A percentile compares a stretch with the other conserved stretches of the same genome.
These are phyloP conservation scores for Hydnomerulius pinastri DNA, from an alignment of 768 basidiomycete species.

Conservation along the genomic window DNA sequence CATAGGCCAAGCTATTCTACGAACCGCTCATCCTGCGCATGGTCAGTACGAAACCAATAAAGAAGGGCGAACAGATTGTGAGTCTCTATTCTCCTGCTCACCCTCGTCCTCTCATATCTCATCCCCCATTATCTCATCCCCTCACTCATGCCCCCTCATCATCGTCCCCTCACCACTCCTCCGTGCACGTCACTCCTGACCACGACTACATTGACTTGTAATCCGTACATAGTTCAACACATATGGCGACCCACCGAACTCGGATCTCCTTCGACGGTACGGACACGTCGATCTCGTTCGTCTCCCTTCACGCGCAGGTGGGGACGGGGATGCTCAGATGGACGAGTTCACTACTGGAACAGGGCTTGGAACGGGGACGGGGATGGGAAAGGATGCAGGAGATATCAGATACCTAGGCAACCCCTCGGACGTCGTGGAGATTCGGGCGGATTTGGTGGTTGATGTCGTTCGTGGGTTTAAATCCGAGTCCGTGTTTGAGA, in stretches of 20 bases:
- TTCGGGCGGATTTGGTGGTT: constrained; percentile 71
- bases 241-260: constrained; percentile 90
- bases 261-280: constrained; percentile 90
- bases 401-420: constrained; percentile 48
- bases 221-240: constrained; percentile 77
- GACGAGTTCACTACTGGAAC: constrained; percentile 17
- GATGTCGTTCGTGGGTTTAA: constrained; percentile 30
- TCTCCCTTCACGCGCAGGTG: constrained; percentile 38
- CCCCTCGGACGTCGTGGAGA: constrained; percentile 78
- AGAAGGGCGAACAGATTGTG: constrained; percentile 85
- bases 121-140: not conserved
- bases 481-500: constrained; percentile 2
- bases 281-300: constrained; percentile 86
- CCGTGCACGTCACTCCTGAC: no score
- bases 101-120: not conserved
- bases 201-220: not conserved
- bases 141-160: not conserved
- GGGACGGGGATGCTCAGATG: constrained; percentile 15
- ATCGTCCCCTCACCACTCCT: no score
- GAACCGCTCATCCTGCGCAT: constrained; percentile 74
- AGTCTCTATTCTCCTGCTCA: constrained; percentile 25
- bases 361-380: no score
- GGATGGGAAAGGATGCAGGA: no score
- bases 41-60: constrained; percentile 76
- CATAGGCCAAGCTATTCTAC: constrained; percentile 82